Conservation (phyloP, 2,329 filamentous ascomycete species). For the Colletotrichum lini region DNA sequence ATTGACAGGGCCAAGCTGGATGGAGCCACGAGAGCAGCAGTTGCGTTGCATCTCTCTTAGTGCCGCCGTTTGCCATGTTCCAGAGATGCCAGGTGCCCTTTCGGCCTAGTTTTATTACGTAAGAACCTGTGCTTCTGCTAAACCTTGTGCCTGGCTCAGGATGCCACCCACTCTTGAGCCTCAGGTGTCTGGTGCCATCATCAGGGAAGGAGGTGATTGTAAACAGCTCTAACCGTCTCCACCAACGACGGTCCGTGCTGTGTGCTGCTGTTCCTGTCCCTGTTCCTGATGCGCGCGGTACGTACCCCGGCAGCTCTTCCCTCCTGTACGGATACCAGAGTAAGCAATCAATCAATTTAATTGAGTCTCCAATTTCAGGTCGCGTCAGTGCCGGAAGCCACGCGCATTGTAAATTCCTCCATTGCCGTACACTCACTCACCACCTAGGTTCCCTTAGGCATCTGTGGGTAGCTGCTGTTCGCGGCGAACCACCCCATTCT, state of each 20-base stretch:
- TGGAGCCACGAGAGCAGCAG: constrained; percentile 12
- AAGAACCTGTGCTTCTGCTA: neutral
- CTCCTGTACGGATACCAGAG: neutral
- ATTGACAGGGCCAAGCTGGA: constrained; percentile 4
- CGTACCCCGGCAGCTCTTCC: constrained; percentile 2
- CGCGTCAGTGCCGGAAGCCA: constrained; percentile 11
- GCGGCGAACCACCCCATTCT: neutral
- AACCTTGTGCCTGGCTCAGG: neutral
- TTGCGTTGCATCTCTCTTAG: neutral
- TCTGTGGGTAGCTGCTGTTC: neutral
- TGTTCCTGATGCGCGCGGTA: neutral
- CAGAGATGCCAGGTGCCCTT: constrained; percentile 1
- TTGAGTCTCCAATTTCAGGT: constrained; percentile 8
- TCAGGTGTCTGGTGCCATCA: neutral
- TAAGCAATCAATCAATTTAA: constrained; percentile 12
- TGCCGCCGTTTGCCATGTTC: constrained; percentile 14
- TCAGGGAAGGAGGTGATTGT: neutral
- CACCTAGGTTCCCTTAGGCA: no score
- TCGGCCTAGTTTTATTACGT: neutral
- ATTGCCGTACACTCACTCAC: neutral
- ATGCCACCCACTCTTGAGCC: no score
- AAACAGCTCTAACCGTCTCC: neutral
- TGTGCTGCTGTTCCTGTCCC: neutral
- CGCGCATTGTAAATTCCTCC: constrained; percentile 8
- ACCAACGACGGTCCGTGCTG: neutral